Evolutionary conservation across 305 asterid species (phyloP).

Genomic region (Fraxinus greggii): DNA sequence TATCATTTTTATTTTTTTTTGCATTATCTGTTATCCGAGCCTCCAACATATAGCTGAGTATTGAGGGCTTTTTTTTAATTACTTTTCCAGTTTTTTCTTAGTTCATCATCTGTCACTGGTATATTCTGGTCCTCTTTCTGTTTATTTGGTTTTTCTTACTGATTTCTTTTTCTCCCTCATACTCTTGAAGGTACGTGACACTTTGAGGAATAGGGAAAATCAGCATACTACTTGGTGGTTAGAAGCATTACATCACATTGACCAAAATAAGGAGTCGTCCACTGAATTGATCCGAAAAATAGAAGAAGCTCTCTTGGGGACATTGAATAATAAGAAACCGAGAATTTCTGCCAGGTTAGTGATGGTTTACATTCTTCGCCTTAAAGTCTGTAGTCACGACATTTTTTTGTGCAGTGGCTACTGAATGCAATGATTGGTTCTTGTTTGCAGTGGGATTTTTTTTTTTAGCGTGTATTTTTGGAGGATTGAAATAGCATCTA

Average conservation of each 20-base stretch:
- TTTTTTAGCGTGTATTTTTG: background rate
- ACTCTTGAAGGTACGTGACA: slow-evolving; percentile 56
- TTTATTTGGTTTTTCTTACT: slow-evolving; percentile 2
- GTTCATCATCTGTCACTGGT: background rate
- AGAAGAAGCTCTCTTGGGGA: slow-evolving; percentile 75
- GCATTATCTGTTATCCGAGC: background rate
- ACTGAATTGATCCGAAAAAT: slow-evolving; percentile 61
- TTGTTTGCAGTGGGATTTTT: slow-evolving; percentile 9
- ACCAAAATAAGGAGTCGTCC: slow-evolving; percentile 69
- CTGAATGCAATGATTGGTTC: slow-evolving; percentile 13
- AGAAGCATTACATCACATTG: slow-evolving; percentile 78
- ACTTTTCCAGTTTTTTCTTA: background rate
- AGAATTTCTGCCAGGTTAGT: slow-evolving; percentile 73
- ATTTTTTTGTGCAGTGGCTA: slow-evolving; percentile 2
- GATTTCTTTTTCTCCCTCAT: slow-evolving; percentile 5
- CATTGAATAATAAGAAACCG: slow-evolving; percentile 55
- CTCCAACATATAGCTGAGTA: background rate
- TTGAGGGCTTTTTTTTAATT: background rate
- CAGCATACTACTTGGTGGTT: slow-evolving; percentile 79
- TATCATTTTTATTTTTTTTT: background rate
- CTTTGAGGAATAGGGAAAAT: slow-evolving; percentile 49
- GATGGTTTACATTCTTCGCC: slow-evolving; percentile 11
- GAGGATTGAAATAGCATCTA: background rate
- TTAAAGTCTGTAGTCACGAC: slow-evolving; percentile 10
- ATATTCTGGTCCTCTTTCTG: background rate